Conservation (phyloP, 2,329 filamentous ascomycete species). For the Balansia obtecta region DNA sequence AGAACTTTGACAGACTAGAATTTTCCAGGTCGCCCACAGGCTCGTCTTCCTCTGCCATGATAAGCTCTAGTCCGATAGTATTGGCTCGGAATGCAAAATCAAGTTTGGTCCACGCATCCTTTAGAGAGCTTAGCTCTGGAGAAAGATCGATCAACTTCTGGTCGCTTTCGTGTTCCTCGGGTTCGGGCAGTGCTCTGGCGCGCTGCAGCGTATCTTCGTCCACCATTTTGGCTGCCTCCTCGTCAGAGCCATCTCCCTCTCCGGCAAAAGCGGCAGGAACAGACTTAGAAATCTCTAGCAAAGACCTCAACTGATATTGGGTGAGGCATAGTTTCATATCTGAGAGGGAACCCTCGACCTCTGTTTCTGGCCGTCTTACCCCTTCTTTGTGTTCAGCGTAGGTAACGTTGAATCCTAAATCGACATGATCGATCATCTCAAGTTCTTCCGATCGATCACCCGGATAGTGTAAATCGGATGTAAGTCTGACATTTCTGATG, state of each 20-base stretch:
- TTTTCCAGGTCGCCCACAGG: conserved; percentile 68
- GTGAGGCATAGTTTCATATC: conserved; percentile 84
- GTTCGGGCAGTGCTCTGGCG: conserved; percentile 26
- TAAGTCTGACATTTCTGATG: conserved; percentile 83
- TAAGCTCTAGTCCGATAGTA: conserved; percentile 77
- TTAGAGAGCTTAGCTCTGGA: conserved; percentile 57
- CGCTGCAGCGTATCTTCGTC: conserved; percentile 41
- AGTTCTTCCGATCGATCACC: conserved; percentile 66
- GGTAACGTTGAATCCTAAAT: conserved; percentile 83
- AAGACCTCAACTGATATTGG: conserved; percentile 80
- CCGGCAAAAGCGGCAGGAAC: conserved; percentile 74
- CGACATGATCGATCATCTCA: conserved; percentile 94
- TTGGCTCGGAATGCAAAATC: conserved; percentile 85
- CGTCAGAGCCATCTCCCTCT: conserved; percentile 55
- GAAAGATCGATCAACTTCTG: conserved; percentile 40
- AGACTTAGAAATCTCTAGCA: conserved; percentile 75
- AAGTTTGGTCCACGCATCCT: conserved; percentile 79
- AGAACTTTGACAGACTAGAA: conserved; percentile 85
- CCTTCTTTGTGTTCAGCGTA: conserved; percentile 77
- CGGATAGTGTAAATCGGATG: conserved; percentile 76
- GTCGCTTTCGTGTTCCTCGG: conserved; percentile 21
- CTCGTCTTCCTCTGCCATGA: conserved; percentile 61
- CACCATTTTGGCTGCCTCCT: conserved; percentile 64
- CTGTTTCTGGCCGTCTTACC: conserved; percentile 72
- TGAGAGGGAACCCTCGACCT: conserved; percentile 85